Percentiles rank a stretch among this genome's conserved stretches.
phyloP scores from a whole-genome alignment of 192 early-diverging fungal species.

The Coemansia sp. region DNA sequence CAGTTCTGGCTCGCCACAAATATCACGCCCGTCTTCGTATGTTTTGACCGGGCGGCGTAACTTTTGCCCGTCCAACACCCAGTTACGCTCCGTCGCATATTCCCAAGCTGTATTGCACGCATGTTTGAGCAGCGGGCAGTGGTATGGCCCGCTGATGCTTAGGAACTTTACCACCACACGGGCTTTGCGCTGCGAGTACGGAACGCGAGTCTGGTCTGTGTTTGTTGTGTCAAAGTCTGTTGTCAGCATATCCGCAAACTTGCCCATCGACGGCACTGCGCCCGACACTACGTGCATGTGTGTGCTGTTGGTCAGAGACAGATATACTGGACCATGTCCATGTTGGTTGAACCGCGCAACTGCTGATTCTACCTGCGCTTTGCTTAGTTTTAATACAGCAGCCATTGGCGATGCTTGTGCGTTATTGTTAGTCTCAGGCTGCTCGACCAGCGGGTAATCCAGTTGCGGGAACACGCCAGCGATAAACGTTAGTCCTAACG shows the following conservation, averaged over 20 bases:
- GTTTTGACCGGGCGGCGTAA: conserved; percentile 17
- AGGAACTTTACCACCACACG: conserved; percentile 80
- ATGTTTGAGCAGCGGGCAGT: conserved; percentile 69
- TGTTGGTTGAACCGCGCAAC: conserved; percentile 69
- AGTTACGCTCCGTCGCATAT: conserved; percentile 11
- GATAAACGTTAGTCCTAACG: conserved; percentile 79
- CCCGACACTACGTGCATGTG: conserved; percentile 83
- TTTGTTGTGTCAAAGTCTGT: conserved; percentile 74
- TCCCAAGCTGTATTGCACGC: conserved; percentile 59
- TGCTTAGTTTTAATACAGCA: conserved; percentile 72
- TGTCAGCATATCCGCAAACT: conserved; percentile 77
- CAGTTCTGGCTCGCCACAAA: conserved; percentile 10
- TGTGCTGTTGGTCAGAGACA: conserved; percentile 83
- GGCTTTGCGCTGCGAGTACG: conserved; percentile 79
- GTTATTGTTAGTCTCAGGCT: background rate
- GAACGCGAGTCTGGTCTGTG: conserved; percentile 80
- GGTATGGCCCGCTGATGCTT: conserved; percentile 74
- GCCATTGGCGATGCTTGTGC: conserved; percentile 79
- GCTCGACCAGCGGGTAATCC: conserved; percentile 60
- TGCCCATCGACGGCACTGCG: conserved; percentile 75
- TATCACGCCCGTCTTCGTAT: conserved; percentile 21
- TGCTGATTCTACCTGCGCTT: conserved; percentile 68
- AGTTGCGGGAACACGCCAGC: conserved; percentile 81
- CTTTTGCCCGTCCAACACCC: conserved; percentile 12
- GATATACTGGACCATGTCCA: conserved; percentile 54